Percentiles rank a stretch among this genome's conserved stretches.
Evolutionary conservation across 495 filamentous ascomycete genomes (phyloP).

Genomic region (Trichoderma asperelloides): DNA sequence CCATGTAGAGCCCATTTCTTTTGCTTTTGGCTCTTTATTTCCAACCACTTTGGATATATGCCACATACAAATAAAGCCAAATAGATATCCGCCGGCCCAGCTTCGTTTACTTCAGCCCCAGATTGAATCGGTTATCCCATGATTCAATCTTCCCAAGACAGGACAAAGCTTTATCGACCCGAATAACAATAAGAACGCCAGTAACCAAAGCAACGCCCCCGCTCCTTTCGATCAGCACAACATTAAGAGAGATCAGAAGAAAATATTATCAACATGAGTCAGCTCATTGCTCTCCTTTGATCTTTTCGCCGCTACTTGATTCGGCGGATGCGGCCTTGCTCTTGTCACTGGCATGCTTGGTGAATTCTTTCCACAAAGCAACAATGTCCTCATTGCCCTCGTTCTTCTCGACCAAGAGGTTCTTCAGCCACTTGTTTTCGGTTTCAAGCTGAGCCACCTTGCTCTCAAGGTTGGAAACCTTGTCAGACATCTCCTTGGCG

Average conservation of each 20-base stretch:
- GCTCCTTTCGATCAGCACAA: neutral
- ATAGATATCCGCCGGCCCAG: neutral
- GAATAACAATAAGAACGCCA: neutral
- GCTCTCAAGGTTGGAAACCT: conserved; percentile 67
- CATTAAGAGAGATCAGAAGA: neutral
- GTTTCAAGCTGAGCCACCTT: conserved; percentile 81
- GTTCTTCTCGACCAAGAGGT: conserved; percentile 87
- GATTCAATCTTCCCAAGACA: neutral
- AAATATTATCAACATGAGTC: neutral
- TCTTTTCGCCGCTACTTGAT: neutral
- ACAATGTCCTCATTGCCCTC: conserved; percentile 45
- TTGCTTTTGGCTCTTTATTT: neutral
- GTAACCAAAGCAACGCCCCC: conserved; percentile 4
- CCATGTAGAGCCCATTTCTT: neutral
- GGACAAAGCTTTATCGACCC: neutral
- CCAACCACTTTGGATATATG: conserved; percentile 4
- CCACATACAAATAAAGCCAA: neutral
- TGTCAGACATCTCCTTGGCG: conserved; percentile 84
- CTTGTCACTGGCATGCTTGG: conserved; percentile 10
- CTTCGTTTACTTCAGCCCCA: neutral
- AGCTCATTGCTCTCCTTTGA: neutral
- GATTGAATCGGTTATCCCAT: neutral
- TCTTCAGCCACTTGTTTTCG: conserved; percentile 96
- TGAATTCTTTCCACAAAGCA: conserved; percentile 35
- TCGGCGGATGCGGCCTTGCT: neutral